Evolutionary conservation across 768 basidiomycete species (phyloP).

Genomic region (Scleroderma citrinum): DNA sequence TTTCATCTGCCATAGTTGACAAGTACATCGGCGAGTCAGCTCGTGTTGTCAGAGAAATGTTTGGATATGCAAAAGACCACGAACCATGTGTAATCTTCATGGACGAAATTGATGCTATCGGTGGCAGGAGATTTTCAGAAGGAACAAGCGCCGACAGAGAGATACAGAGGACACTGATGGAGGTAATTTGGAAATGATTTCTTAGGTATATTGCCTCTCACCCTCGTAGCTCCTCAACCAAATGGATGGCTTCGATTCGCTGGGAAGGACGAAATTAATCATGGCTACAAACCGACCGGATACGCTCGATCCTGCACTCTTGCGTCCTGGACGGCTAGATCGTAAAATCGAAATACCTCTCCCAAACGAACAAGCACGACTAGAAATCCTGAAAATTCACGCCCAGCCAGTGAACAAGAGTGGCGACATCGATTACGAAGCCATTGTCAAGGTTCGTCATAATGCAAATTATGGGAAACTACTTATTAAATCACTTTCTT

Average conservation of each 20-base stretch:
- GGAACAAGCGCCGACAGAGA: conserved; percentile 98
- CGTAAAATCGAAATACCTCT: conserved; percentile 97
- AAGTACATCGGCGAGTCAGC: conserved; percentile 99
- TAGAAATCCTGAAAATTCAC: conserved; percentile 98
- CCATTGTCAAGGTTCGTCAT: conserved; percentile 79
- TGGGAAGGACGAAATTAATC: conserved; percentile 93
- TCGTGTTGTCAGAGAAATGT: conserved; percentile 96
- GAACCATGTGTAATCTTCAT: conserved; percentile 99
- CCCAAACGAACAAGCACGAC: conserved; percentile 92
- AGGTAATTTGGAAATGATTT: conserved; percentile 42
- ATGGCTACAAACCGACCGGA: conserved; percentile 99
- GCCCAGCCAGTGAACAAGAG: conserved; percentile 89
- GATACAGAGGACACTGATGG: conserved; percentile 98
- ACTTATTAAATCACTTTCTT: conserved; percentile 4
- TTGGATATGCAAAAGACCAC: conserved; percentile 94
- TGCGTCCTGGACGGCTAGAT: conserved; percentile 94
- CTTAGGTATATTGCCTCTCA: not conserved
- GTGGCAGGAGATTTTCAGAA: conserved; percentile 86
- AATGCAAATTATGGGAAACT: not conserved
- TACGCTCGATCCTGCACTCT: conserved; percentile 92
- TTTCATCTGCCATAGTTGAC: conserved; percentile 95
- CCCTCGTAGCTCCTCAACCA: conserved; percentile 80
- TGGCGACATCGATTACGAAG: conserved; percentile 96
- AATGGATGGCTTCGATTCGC: conserved; percentile 99
- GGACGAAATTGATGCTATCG: conserved; percentile 98